These are phyloP conservation scores for Solioccasus polychromus DNA, from an alignment of 768 basidiomycete genomes.

Conservation along the genomic window DNA sequence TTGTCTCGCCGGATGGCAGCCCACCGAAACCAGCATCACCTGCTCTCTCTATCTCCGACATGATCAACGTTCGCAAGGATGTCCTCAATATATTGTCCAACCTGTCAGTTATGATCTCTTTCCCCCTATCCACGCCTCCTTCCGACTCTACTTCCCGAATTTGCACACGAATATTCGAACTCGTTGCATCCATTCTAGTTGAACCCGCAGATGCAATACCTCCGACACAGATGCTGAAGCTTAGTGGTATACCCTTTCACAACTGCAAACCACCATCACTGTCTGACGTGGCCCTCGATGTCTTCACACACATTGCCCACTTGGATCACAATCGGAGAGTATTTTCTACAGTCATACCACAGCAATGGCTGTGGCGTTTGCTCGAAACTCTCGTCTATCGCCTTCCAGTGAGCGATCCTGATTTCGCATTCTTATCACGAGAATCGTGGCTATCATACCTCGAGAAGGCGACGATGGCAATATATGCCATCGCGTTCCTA, in stretches of 20 bases:
- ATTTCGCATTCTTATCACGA: constrained; percentile 63
- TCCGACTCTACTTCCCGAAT: constrained; percentile 44
- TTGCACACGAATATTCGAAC: constrained; percentile 57
- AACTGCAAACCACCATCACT: constrained; percentile 54
- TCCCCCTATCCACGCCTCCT: constrained; percentile 40
- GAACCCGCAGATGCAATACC: constrained; percentile 66
- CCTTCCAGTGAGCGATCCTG: constrained; percentile 74
- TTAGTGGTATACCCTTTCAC: constrained; percentile 42
- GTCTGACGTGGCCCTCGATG: constrained; percentile 78
- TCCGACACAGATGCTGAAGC: constrained; percentile 58
- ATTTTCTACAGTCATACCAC: constrained; percentile 59
- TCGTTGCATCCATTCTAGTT: constrained; percentile 72
- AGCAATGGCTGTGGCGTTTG: constrained; percentile 53
- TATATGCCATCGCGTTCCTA: constrained; percentile 85
- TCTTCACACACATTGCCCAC: constrained; percentile 76
- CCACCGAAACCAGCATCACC: constrained; percentile 45
- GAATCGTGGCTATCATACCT: constrained; percentile 76
- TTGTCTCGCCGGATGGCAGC: constrained; percentile 30
- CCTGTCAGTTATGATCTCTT: constrained; percentile 50
- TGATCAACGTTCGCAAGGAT: constrained; percentile 75
- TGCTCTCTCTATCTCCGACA: constrained; percentile 66
- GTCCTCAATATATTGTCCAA: constrained; percentile 66
- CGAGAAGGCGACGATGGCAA: constrained; percentile 75
- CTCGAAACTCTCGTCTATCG: constrained; percentile 75
- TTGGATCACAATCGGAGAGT: constrained; percentile 76